Percentiles rank a stretch among this genome's conserved stretches.
phyloP scores from a whole-genome alignment of 2,329 filamentous ascomycete species.

The Fusarium sp. region DNA sequence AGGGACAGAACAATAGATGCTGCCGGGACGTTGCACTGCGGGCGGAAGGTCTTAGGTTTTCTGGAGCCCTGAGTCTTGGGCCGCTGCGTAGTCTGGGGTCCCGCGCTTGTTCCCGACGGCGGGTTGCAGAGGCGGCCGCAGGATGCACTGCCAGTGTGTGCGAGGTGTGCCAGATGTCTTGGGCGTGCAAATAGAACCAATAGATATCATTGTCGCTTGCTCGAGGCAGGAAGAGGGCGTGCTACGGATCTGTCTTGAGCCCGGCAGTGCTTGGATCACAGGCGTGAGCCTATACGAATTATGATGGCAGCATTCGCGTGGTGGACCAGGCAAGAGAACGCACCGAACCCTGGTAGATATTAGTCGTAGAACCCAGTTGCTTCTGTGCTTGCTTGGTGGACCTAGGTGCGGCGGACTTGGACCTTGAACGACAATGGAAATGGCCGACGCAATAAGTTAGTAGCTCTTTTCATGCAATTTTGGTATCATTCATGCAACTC shows the following conservation, averaged over 20 bases:
- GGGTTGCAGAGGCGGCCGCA: constrained; percentile 60
- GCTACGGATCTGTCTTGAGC: constrained; percentile 1
- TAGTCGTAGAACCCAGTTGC: constrained; percentile 23
- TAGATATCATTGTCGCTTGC: constrained; percentile 6
- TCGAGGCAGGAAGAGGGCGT: constrained; percentile 6
- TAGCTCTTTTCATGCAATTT: constrained; percentile 32
- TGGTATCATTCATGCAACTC: constrained; percentile 44
- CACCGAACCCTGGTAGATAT: constrained; percentile 31
- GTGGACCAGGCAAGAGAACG: constrained; percentile 12
- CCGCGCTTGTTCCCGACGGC: constrained; percentile 56
- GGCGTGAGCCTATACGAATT: constrained; percentile 29
- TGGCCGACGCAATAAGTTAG: constrained; percentile 44
- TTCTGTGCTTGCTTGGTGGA: constrained; percentile 23
- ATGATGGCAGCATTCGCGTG: constrained; percentile 20
- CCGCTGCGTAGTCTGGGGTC: constrained; percentile 51
- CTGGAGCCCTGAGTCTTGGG: constrained; percentile 42
- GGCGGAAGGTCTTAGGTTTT: constrained; percentile 38
- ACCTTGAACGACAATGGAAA: constrained; percentile 37
- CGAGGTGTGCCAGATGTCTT: constrained; percentile 34
- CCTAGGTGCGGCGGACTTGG: constrained; percentile 40
- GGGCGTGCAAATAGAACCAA: constrained; percentile 18
- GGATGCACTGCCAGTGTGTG: constrained; percentile 54
- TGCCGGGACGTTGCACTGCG: constrained; percentile 33
- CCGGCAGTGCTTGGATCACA: constrained; percentile 8
- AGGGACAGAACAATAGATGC: constrained; percentile 36